phyloP scores from a whole-genome alignment of 2,329 filamentous ascomycete genomes.

The Diaporthe sp. region DNA sequence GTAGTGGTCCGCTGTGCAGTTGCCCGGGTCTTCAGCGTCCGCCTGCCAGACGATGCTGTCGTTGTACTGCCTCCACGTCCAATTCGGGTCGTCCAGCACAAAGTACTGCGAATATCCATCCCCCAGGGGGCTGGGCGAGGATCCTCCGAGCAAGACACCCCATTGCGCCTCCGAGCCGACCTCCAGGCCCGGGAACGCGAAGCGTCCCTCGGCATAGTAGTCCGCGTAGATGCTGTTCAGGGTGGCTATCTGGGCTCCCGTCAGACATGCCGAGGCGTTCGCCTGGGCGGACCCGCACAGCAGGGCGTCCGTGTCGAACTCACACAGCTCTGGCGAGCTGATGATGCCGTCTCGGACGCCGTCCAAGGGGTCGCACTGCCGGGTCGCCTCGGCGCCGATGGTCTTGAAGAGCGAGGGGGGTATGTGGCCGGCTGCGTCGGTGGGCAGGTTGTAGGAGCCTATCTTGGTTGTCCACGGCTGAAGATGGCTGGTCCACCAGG shows the following conservation, averaged over 20 bases:
- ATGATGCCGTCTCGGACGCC: constrained; percentile 59
- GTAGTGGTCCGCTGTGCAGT: constrained; percentile 49
- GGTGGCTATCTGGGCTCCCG: constrained; percentile 52
- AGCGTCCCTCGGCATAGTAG: constrained; percentile 41
- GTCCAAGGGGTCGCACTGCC: constrained; percentile 57
- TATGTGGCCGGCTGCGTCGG: constrained; percentile 57
- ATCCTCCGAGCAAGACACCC: constrained; percentile 43
- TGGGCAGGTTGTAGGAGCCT: constrained; percentile 60
- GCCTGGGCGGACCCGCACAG: constrained; percentile 42
- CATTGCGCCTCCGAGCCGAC: constrained; percentile 58
- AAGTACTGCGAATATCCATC: constrained; percentile 48
- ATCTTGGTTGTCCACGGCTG: constrained; percentile 55
- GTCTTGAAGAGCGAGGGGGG: constrained; percentile 55
- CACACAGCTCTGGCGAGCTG: constrained; percentile 45
- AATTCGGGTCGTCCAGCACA: constrained; percentile 48
- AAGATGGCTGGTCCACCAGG: constrained; percentile 58
- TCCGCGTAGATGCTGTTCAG: constrained; percentile 49
- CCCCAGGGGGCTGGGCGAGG: constrained; percentile 44
- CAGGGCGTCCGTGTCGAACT: constrained; percentile 50
- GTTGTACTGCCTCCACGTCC: constrained; percentile 50
- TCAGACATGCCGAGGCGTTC: constrained; percentile 38
- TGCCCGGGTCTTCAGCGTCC: constrained; percentile 47
- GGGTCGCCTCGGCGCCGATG: constrained; percentile 55
- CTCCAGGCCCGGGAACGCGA: constrained; percentile 54
- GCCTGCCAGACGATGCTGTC: constrained; percentile 46